phyloP scores from a whole-genome alignment of 208 protist genomes.

The Acanthamoeba healyi region DNA sequence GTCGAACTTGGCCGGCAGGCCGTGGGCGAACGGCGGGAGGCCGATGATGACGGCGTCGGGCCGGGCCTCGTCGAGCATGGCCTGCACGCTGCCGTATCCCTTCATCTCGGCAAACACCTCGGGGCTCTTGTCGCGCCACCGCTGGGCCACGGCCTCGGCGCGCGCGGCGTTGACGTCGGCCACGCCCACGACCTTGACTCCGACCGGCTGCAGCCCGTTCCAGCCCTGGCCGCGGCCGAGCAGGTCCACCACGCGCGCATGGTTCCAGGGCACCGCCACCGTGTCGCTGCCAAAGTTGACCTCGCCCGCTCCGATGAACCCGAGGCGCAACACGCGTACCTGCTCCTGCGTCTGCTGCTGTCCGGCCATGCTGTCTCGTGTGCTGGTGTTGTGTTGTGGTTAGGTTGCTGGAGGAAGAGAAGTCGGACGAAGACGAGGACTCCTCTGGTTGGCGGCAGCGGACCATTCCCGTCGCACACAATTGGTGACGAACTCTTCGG shows the following conservation, averaged over 20 bases:
- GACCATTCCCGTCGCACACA: too few species aligned
- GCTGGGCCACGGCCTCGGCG: not conserved
- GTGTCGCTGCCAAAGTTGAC: constrained; percentile 52
- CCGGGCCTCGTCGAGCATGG: not conserved
- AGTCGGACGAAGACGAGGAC: too few species aligned
- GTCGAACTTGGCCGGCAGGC: not conserved
- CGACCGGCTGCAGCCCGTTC: not conserved
- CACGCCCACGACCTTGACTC: not conserved
- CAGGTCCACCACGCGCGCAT: not conserved
- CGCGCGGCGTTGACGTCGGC: constrained; percentile 20
- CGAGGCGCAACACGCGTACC: not conserved
- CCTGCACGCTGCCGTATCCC: not conserved
- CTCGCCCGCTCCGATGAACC: constrained; percentile 18
- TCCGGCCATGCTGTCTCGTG: too few species aligned
- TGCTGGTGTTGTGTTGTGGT: too few species aligned
- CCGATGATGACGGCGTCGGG: constrained; percentile 48
- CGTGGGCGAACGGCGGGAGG: constrained; percentile 16
- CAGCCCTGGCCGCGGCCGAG: not conserved
- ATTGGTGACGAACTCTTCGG: too few species aligned
- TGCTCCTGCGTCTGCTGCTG: too few species aligned
- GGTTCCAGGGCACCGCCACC: constrained; percentile 31
- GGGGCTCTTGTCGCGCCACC: not conserved
- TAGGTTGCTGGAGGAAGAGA: too few species aligned
- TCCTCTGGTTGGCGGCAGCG: too few species aligned
- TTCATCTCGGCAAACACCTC: not conserved